A percentile compares a stretch with the other conserved stretches of the same genome.
These are phyloP conservation scores for Ulvella scutata DNA, from an alignment of 139 green algal genomes.

Conservation along the genomic window DNA sequence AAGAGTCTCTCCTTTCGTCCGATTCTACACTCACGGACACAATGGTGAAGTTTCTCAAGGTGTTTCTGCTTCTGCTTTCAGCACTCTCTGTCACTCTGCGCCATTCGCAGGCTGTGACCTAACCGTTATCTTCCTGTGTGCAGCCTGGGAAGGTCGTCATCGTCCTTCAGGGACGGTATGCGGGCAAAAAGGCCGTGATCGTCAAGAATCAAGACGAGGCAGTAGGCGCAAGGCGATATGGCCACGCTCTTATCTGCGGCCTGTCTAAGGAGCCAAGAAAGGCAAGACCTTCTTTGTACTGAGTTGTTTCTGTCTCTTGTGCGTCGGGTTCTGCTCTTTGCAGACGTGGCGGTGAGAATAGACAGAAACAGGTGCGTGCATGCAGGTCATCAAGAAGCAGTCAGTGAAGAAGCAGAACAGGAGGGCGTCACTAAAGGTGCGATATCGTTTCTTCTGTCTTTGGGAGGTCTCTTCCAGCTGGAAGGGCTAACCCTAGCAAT, in stretches of 20 bases:
- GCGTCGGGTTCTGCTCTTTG: not conserved
- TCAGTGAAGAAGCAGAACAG: conserved; percentile 51
- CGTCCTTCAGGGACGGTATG: conserved; percentile 63
- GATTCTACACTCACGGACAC: no score
- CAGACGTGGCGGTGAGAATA: no score
- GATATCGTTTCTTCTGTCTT: not conserved
- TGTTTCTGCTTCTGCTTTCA: not conserved
- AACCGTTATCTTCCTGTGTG: not conserved
- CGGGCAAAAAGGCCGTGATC: conserved; percentile 94
- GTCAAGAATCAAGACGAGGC: conserved; percentile 97
- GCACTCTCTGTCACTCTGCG: not conserved
- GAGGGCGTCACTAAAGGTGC: conserved; percentile 26
- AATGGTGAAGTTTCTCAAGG: conserved; percentile 77
- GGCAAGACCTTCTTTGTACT: conserved; percentile 27
- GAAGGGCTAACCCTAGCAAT: not conserved
- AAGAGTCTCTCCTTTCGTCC: no score
- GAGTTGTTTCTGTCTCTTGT: not conserved
- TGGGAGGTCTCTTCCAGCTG: not conserved
- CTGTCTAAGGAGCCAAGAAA: conserved; percentile 92
- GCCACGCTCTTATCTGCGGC: conserved; percentile 84
- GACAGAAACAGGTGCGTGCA: not conserved
- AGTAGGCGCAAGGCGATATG: conserved; percentile 64
- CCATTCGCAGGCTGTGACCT: not conserved
- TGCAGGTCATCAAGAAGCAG: conserved; percentile 64
- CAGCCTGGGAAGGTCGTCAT: conserved; percentile 82